These are phyloP conservation scores for Protomyces arabidopsidicola DNA, from an alignment of 1,139 yeast species.

Conservation along the genomic window DNA sequence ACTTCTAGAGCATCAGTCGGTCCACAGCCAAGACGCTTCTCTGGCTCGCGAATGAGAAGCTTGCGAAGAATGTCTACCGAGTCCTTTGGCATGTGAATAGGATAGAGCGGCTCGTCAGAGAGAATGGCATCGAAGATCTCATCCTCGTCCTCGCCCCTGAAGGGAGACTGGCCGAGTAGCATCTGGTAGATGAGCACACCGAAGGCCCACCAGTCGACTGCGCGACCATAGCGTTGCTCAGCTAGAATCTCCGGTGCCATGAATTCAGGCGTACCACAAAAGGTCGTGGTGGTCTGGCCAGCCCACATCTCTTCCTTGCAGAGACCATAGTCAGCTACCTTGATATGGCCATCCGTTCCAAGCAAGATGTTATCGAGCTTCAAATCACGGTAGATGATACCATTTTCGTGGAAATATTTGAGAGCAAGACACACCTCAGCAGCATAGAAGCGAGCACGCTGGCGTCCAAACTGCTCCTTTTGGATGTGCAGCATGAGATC, in stretches of 20 bases:
- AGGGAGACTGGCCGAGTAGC: conserved; percentile 94
- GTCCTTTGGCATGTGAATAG: conserved; percentile 95
- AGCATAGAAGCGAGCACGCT: conserved; percentile 93
- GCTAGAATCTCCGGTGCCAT: conserved; percentile 98
- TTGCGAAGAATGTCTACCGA: conserved; percentile 92
- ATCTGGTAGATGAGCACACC: conserved; percentile 94
- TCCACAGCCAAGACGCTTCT: conserved; percentile 75
- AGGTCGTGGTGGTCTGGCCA: conserved; percentile 86
- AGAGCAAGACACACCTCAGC: conserved; percentile 89
- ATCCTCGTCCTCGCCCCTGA: conserved; percentile 97
- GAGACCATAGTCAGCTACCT: conserved; percentile 92
- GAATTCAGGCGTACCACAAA: conserved; percentile 98
- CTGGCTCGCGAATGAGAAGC: conserved; percentile 81
- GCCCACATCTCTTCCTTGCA: conserved; percentile 95
- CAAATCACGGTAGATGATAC: conserved; percentile 92
- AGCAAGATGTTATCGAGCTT: conserved; percentile 88
- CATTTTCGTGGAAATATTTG: conserved; percentile 90
- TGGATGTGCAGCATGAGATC: conserved; percentile 99
- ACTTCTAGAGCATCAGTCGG: conserved; percentile 85
- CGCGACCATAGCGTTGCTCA: conserved; percentile 85
- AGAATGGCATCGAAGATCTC: conserved; percentile 97
- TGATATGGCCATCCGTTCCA: conserved; percentile 89
- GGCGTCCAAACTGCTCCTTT: conserved; percentile 78
- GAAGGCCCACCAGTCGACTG: conserved; percentile 99
- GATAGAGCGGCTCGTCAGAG: conserved; percentile 95